Conservation (phyloP, 371 early-diverging fungal genomes). For the Batrachochytrium dendrobatidis region DNA sequence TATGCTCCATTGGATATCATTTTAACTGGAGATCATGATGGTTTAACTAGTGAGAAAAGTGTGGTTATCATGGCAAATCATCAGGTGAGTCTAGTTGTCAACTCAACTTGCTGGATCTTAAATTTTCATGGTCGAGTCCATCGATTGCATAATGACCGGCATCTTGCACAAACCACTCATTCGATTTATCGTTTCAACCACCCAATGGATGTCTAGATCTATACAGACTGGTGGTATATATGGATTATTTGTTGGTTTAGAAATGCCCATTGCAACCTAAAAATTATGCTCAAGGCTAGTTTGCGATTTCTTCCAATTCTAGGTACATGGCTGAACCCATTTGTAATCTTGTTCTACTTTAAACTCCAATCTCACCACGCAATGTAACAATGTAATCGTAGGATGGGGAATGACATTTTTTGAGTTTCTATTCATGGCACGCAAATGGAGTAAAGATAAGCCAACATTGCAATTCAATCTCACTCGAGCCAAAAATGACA, state of each 20-base stretch:
- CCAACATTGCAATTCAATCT: slow-evolving; percentile 19
- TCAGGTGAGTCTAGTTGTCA: slow-evolving; percentile 30
- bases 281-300: slow-evolving; percentile 75
- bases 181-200: too few relatives aligned
- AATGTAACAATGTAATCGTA: not conserved
- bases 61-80: slow-evolving; percentile 66
- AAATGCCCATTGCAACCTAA: slow-evolving; percentile 65
- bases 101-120: not conserved
- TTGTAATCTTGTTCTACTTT: not conserved
- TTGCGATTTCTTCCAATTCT: slow-evolving; percentile 72
- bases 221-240: slow-evolving; percentile 86
- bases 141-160: too few relatives aligned
- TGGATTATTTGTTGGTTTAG: slow-evolving; percentile 63
- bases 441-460: slow-evolving; percentile 68
- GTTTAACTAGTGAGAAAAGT: slow-evolving; percentile 34
- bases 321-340: slow-evolving; percentile 36
- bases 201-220: too few relatives aligned
- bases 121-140: not conserved
- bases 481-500: slow-evolving; percentile 14
- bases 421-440: slow-evolving; percentile 77
- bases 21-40: slow-evolving; percentile 44
- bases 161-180: too few relatives aligned
- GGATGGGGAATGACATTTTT: slow-evolving; percentile 79
- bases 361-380: slow-evolving; percentile 2
- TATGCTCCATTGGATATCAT: slow-evolving; percentile 59